Evolutionary conservation across 2,329 filamentous ascomycete genomes (phyloP).

Genomic region (Parafenestella ontariensis): DNA sequence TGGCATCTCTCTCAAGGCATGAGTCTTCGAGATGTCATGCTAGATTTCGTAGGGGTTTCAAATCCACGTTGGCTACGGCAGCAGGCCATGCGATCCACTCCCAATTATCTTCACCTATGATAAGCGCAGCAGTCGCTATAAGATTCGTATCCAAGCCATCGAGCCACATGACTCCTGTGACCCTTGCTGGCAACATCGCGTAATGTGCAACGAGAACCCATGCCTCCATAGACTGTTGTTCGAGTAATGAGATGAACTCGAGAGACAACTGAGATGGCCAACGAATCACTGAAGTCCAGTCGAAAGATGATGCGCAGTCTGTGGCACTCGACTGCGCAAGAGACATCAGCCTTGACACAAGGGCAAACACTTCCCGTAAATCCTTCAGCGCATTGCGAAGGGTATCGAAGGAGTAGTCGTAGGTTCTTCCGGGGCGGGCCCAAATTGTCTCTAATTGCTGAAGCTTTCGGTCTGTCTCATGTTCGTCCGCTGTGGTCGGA

Average conservation of each 20-base stretch:
- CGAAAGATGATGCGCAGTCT: slow-evolving; percentile 8
- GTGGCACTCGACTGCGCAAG: background rate
- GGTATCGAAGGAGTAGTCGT: slow-evolving; percentile 34
- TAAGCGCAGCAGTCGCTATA: slow-evolving; percentile 28
- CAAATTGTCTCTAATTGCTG: slow-evolving; percentile 28
- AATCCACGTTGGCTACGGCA: slow-evolving; percentile 20
- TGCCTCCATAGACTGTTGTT: slow-evolving; percentile 28
- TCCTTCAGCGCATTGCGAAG: slow-evolving; percentile 21
- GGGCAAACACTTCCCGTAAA: slow-evolving; percentile 27
- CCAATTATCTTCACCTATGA: slow-evolving; percentile 30
- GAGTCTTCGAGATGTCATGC: background rate
- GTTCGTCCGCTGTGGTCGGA: slow-evolving; percentile 16
- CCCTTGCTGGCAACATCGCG: slow-evolving; percentile 26
- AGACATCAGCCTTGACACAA: slow-evolving; percentile 29
- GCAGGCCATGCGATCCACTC: slow-evolving; percentile 36
- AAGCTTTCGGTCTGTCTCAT: slow-evolving; percentile 25
- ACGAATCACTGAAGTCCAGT: slow-evolving; percentile 29
- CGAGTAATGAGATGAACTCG: slow-evolving; percentile 28
- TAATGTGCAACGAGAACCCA: slow-evolving; percentile 41
- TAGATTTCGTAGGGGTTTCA: slow-evolving; percentile 15
- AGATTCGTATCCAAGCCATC: slow-evolving; percentile 25
- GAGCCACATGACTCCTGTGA: slow-evolving; percentile 29
- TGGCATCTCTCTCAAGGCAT: background rate
- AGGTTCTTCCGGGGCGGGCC: slow-evolving; percentile 24
- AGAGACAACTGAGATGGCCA: slow-evolving; percentile 23